Percentiles rank a stretch among this genome's conserved stretches.
Conservation (phyloP, 2,329 filamentous ascomycete genomes). For the Sclerotinia sclerotiorum region DNA sequence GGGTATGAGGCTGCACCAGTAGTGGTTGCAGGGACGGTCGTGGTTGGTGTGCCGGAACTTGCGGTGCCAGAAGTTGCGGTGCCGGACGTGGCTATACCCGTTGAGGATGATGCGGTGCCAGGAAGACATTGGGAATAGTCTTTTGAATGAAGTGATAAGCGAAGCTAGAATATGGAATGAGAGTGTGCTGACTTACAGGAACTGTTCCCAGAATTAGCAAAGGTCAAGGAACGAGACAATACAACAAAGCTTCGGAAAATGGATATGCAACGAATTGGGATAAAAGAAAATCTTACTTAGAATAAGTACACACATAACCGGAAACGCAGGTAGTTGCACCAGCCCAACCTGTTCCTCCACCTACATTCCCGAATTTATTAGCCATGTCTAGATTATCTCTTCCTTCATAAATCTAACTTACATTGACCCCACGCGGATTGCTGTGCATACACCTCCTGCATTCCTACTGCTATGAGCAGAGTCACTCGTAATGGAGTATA, state of each 20-base stretch:
- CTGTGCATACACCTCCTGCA: slow-evolving; percentile 28
- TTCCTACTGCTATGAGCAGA: slow-evolving; percentile 16
- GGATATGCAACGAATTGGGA: not conserved
- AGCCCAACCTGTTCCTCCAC: slow-evolving; percentile 34
- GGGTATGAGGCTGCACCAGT: slow-evolving; percentile 10
- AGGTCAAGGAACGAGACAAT: not conserved
- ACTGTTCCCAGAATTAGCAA: not conserved
- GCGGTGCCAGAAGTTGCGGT: slow-evolving; percentile 22
- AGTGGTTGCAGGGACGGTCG: slow-evolving; percentile 1
- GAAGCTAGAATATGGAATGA: not conserved
- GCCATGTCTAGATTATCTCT: not conserved
- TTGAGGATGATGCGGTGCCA: slow-evolving; percentile 35
- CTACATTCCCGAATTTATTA: slow-evolving; percentile 21
- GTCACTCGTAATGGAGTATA: not conserved
- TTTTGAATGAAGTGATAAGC: not conserved
- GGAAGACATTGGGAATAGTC: slow-evolving; percentile 43
- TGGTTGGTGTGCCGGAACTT: slow-evolving; percentile 34
- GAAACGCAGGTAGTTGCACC: slow-evolving; percentile 35
- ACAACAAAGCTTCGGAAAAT: not conserved
- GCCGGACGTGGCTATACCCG: slow-evolving; percentile 23
- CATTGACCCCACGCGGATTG: slow-evolving; percentile 29
- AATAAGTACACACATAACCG: slow-evolving; percentile 33
- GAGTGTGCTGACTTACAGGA: slow-evolving; percentile 35
- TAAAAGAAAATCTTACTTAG: slow-evolving; percentile 34
- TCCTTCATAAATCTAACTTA: not conserved